phyloP scores from a whole-genome alignment of 2,329 filamentous ascomycete genomes.

The Pyricularia sp. region DNA sequence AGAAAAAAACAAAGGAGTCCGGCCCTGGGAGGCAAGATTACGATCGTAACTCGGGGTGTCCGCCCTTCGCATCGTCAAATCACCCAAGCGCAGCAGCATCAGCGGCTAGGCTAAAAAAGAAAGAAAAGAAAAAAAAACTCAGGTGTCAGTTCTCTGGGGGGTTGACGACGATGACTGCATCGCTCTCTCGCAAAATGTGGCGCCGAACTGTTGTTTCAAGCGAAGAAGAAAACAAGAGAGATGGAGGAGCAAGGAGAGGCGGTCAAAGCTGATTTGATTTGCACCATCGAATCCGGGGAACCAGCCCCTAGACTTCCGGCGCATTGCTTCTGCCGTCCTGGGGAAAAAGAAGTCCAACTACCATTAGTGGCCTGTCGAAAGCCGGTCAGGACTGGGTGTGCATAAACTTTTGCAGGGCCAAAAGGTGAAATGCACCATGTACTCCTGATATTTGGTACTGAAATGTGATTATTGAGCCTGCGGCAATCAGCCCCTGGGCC shows the following conservation, averaged over 20 bases:
- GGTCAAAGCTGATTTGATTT: background rate
- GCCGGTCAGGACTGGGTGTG: background rate
- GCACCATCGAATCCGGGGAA: background rate
- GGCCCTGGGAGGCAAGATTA: background rate
- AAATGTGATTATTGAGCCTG: background rate
- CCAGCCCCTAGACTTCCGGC: background rate
- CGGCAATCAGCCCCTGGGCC: background rate
- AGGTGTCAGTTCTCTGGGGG: background rate
- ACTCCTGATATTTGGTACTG: background rate
- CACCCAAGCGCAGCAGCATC: background rate
- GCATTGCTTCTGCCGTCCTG: background rate
- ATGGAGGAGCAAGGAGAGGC: background rate
- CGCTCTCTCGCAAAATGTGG: background rate
- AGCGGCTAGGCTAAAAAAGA: background rate
- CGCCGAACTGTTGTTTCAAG: background rate
- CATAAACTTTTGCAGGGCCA: background rate
- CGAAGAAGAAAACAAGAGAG: background rate
- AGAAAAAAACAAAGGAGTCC: background rate
- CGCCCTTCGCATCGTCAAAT: background rate
- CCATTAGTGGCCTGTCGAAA: background rate
- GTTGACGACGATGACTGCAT: background rate
- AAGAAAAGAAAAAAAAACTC: no score
- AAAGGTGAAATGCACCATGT: background rate
- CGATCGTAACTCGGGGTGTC: background rate
- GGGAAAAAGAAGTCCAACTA: background rate